Conservation (phyloP, 768 basidiomycete genomes). For the Tephrocybe rancida region DNA sequence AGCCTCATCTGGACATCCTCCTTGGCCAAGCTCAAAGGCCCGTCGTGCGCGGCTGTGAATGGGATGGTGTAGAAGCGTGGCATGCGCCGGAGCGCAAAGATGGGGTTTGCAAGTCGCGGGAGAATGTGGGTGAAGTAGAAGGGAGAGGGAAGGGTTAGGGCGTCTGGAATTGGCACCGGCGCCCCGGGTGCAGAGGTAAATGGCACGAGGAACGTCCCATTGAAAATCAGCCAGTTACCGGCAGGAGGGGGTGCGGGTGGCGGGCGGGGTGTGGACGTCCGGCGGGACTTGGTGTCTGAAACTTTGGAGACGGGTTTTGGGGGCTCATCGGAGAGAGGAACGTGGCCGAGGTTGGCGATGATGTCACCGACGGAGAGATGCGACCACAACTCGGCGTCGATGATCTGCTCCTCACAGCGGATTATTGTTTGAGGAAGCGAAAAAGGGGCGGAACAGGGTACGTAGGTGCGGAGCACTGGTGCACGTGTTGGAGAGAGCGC, state of each 20-base stretch:
- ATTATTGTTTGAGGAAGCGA: conserved; percentile 43
- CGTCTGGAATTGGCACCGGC: conserved; percentile 53
- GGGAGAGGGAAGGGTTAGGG: conserved; percentile 70
- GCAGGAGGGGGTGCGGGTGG: conserved; percentile 9
- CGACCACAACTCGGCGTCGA: conserved; percentile 68
- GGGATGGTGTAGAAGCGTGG: conserved; percentile 29
- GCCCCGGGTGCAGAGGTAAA: conserved; percentile 54
- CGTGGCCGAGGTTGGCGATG: conserved; percentile 79
- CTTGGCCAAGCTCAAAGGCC: too few species aligned
- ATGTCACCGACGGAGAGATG: conserved; percentile 79
- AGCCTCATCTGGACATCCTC: conserved; percentile 43
- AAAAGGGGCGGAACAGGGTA: conserved; percentile 64
- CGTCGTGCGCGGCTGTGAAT: background rate
- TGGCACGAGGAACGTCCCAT: conserved; percentile 62
- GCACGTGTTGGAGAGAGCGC: conserved; percentile 69
- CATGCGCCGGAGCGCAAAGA: conserved; percentile 35
- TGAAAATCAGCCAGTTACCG: conserved; percentile 73
- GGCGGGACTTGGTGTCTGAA: background rate
- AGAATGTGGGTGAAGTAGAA: conserved; percentile 77
- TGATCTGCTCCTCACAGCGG: conserved; percentile 69
- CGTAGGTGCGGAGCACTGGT: conserved; percentile 68
- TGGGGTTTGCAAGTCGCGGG: conserved; percentile 35
- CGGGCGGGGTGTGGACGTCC: conserved; percentile 4
- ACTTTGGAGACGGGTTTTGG: conserved; percentile 24
- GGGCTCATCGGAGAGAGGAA: conserved; percentile 48